A percentile compares a stretch with the other conserved stretches of the same genome.
These are phyloP conservation scores for Solidago caesia DNA, from an alignment of 129 eudicot species.

Conservation along the genomic window DNA sequence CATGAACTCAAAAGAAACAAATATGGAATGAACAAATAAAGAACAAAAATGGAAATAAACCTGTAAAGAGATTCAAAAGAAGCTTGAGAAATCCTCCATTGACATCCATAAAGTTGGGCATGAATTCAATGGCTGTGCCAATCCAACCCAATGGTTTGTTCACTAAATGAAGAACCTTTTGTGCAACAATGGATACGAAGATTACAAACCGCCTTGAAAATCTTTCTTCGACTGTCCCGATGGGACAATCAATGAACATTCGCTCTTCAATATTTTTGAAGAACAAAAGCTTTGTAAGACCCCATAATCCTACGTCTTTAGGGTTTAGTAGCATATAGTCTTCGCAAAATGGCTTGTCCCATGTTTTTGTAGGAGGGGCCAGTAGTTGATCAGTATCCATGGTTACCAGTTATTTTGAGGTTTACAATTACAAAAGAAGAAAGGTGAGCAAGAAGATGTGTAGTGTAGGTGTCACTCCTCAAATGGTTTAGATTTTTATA, in stretches of 20 bases:
- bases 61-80: conserved; percentile 28
- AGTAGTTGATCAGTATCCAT: conserved; percentile 27
- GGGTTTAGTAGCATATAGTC: conserved; percentile 52
- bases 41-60: conserved; percentile 19
- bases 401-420: neutral
- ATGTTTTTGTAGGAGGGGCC: neutral
- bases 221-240: conserved; percentile 27
- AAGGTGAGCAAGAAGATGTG: conserved; percentile 9
- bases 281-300: conserved; percentile 37
- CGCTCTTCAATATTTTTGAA: conserved; percentile 36
- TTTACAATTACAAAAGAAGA: neutral
- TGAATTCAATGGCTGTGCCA: conserved; percentile 46
- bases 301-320: conserved; percentile 40
- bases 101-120: conserved; percentile 39
- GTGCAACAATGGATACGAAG: conserved; percentile 39
- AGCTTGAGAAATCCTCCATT: conserved; percentile 40
- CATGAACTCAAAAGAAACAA: neutral
- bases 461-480: neutral
- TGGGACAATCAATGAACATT: conserved; percentile 44
- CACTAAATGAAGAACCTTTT: conserved; percentile 30
- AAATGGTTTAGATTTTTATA: conserved; percentile 16
- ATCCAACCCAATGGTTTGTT: conserved; percentile 36
- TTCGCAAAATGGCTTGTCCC: conserved; percentile 42
- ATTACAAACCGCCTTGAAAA: conserved; percentile 37
- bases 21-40: neutral